Conservation (phyloP, 768 basidiomycete species). For the Mrakia frigida region DNA sequence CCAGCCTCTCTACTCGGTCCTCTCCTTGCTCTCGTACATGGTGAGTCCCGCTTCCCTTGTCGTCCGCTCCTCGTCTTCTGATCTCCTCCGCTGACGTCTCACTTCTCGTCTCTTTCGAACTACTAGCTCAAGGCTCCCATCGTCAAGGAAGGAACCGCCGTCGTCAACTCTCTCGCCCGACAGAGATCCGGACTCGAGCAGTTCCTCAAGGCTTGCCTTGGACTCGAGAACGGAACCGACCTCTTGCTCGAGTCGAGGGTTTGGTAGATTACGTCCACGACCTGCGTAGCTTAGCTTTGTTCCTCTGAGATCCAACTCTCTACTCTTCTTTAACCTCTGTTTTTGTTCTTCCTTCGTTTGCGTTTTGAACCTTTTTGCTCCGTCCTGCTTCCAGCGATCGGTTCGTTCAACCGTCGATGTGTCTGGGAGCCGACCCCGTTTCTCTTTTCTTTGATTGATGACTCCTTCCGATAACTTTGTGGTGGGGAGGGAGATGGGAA, state of each 20-base stretch:
- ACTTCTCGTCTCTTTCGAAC: neutral
- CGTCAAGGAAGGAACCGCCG: constrained; percentile 62
- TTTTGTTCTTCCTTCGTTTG: neutral
- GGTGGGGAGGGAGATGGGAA: neutral
- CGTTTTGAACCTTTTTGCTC: neutral
- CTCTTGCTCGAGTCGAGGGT: constrained; percentile 79
- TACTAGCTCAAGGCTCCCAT: constrained; percentile 36
- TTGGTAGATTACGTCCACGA: constrained; percentile 42
- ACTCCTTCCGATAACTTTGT: neutral
- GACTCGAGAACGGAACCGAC: constrained; percentile 54
- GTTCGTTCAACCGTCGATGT: constrained; percentile 16
- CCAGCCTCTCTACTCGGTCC: constrained; percentile 77
- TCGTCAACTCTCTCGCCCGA: constrained; percentile 90
- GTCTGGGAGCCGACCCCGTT: constrained; percentile 7
- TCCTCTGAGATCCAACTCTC: neutral
- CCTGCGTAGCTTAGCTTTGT: neutral
- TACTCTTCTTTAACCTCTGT: too few relatives aligned
- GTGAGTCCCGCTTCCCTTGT: constrained; percentile 50
- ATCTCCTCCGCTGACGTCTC: neutral
- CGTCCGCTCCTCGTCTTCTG: neutral
- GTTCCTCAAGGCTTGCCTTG: constrained; percentile 67
- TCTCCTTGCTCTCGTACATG: constrained; percentile 93
- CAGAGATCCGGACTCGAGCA: constrained; percentile 90
- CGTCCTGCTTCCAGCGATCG: constrained; percentile 9
- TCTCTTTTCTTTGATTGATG: neutral